Conservation (phyloP, 805 yeast genomes). For the Starmerella potacharoeniae region DNA sequence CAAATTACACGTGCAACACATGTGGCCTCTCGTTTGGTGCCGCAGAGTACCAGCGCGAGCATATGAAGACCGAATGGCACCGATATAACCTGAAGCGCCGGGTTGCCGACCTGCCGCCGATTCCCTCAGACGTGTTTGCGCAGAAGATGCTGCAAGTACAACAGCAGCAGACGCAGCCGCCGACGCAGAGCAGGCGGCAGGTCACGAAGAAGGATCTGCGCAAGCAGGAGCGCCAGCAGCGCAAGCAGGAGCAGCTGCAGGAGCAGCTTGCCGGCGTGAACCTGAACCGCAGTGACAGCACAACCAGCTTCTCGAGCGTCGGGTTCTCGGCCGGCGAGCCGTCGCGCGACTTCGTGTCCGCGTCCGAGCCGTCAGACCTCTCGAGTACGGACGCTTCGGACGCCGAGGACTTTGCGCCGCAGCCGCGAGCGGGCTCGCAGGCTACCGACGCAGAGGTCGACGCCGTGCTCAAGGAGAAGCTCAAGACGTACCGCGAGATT, state of each 20-base stretch:
- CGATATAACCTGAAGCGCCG: constrained; percentile 88
- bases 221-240: constrained; percentile 25
- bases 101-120: constrained; percentile 71
- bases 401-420: constrained; percentile 13
- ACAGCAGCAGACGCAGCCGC: constrained; percentile 25
- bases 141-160: constrained; percentile 42
- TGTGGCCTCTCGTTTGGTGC: constrained; percentile 71
- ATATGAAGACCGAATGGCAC: constrained; percentile 98
- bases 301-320: constrained; percentile 6
- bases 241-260: constrained; percentile 10
- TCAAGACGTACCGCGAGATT: constrained; percentile 23
- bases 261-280: constrained; percentile 2
- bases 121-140: constrained; percentile 56
- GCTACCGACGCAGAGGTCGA: constrained; percentile 20
- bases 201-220: constrained; percentile 31
- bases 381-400: constrained; percentile 7
- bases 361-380: constrained; percentile 8
- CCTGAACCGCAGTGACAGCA: constrained; percentile 3
- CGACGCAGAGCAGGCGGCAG: constrained; percentile 22
- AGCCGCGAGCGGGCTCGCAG: neutral
- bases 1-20: constrained; percentile 66
- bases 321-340: constrained; percentile 19
- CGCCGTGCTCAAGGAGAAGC: constrained; percentile 23
- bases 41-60: constrained; percentile 78
- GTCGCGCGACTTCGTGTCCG: constrained; percentile 6